phyloP scores from a whole-genome alignment of 345 rosid genomes.

The Durio zibethinus region DNA sequence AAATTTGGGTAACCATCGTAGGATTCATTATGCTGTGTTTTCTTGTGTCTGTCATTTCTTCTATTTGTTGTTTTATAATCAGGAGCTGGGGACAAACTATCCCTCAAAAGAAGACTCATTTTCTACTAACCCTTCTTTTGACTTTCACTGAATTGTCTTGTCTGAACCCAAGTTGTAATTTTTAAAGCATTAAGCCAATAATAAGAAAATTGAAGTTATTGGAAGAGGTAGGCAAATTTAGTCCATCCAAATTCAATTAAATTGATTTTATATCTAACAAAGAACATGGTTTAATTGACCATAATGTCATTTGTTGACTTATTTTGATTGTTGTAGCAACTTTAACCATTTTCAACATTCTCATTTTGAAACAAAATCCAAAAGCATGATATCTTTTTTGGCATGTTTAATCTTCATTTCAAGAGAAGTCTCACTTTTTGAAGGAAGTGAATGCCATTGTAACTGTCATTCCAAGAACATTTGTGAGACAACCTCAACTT shows the following conservation, averaged over 20 bases:
- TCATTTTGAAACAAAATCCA: not conserved
- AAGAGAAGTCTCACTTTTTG: not conserved
- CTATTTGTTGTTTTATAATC: not conserved
- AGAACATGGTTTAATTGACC: slow-evolving; percentile 2
- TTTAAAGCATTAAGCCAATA: not conserved
- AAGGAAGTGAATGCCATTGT: not conserved
- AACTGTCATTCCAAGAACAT: not conserved
- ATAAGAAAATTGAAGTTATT: not conserved
- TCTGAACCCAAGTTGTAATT: slow-evolving; percentile 9
- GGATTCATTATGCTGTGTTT: slow-evolving; percentile 17
- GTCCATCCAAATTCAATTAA: not conserved
- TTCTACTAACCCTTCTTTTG: slow-evolving; percentile 17
- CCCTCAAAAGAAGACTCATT: not conserved
- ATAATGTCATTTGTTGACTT: not conserved
- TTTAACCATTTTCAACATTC: not conserved
- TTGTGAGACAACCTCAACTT: not conserved
- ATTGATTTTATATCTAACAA: not conserved
- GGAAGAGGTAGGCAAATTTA: not conserved
- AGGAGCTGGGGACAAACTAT: slow-evolving; percentile 7
- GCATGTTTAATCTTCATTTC: not conserved
- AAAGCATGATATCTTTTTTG: not conserved
- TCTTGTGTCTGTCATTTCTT: slow-evolving; percentile 19
- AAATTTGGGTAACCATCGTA: slow-evolving; percentile 13
- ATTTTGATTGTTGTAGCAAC: not conserved
- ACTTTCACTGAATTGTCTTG: not conserved